Evolutionary conservation across 2,329 filamentous ascomycete species (phyloP).

Genomic region (Sphaerulina populicola): DNA sequence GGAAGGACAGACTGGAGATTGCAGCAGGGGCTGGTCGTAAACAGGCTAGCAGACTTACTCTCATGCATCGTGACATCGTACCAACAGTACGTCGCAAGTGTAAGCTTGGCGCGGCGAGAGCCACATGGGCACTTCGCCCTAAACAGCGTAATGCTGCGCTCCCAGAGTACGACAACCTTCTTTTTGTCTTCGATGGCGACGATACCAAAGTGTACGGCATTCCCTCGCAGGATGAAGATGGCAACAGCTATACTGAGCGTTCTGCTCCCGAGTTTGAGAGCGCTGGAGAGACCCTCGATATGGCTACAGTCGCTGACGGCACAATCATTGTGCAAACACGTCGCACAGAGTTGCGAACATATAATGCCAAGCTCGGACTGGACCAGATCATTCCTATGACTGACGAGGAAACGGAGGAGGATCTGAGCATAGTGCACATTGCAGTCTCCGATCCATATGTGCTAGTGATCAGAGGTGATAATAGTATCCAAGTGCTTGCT

Average conservation of each 20-base stretch:
- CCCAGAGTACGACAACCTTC: constrained; percentile 20
- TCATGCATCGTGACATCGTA: constrained; percentile 70
- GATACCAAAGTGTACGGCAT: constrained; percentile 26
- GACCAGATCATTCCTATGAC: constrained; percentile 87
- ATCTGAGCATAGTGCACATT: constrained; percentile 67
- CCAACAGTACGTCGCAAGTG: constrained; percentile 63
- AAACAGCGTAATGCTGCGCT: constrained; percentile 7
- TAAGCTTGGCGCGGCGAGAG: constrained; percentile 62
- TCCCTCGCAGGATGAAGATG: constrained; percentile 6
- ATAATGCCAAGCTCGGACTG: constrained; percentile 84
- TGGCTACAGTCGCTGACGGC: constrained; percentile 71
- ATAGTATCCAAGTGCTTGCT: constrained; percentile 67
- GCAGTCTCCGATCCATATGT: constrained; percentile 84
- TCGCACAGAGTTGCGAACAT: constrained; percentile 77
- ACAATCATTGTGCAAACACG: constrained; percentile 80
- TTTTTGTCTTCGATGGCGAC: constrained; percentile 29
- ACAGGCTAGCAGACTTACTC: constrained; percentile 60
- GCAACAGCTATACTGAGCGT: constrained; percentile 41
- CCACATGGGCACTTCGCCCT: constrained; percentile 66
- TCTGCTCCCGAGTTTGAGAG: constrained; percentile 85
- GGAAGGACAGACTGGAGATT: constrained; percentile 42
- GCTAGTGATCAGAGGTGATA: constrained; percentile 73
- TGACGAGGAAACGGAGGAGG: constrained; percentile 78
- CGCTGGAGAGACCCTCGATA: constrained; percentile 76
- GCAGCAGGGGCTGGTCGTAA: constrained; percentile 54